Conservation (phyloP, 202 grass and related monocot species). For the Carex arenaria region DNA sequence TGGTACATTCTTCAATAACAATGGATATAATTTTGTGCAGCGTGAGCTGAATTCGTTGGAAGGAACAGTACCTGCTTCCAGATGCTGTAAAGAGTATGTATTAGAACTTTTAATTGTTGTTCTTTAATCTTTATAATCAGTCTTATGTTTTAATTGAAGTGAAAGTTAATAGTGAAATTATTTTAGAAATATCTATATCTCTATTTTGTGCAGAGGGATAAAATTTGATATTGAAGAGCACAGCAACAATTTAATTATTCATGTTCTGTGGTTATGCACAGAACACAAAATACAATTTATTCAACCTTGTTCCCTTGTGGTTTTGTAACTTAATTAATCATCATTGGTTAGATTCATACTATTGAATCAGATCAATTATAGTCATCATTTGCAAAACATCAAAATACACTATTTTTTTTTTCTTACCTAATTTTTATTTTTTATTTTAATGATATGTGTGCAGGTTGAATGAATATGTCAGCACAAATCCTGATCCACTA, state of each 20-base stretch:
- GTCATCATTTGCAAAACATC: background rate
- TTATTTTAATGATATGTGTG: slow-evolving; percentile 9
- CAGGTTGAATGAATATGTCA: slow-evolving; percentile 78
- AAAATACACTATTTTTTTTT: background rate
- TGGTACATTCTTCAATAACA: background rate
- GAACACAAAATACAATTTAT: background rate
- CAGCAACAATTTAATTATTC: background rate
- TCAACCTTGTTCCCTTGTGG: background rate
- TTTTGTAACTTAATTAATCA: background rate
- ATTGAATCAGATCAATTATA: background rate
- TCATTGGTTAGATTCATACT: background rate
- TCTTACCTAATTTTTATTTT: background rate
- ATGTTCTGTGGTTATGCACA: background rate
- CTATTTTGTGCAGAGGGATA: background rate
- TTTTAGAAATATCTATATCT: background rate
- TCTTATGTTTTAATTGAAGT: background rate
- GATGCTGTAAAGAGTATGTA: slow-evolving; percentile 84
- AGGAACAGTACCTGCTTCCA: slow-evolving; percentile 49
- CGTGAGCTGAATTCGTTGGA: slow-evolving; percentile 51
- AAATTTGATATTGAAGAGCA: background rate
- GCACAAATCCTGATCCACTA: slow-evolving; percentile 64
- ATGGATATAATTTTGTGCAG: slow-evolving; percentile 28
- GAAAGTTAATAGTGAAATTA: background rate
- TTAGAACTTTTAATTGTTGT: slow-evolving; percentile 2
- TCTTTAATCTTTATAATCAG: background rate